Evolutionary conservation across 1,284 basidiomycete species (phyloP).

Genomic region (Malassezia brasiliensis): DNA sequence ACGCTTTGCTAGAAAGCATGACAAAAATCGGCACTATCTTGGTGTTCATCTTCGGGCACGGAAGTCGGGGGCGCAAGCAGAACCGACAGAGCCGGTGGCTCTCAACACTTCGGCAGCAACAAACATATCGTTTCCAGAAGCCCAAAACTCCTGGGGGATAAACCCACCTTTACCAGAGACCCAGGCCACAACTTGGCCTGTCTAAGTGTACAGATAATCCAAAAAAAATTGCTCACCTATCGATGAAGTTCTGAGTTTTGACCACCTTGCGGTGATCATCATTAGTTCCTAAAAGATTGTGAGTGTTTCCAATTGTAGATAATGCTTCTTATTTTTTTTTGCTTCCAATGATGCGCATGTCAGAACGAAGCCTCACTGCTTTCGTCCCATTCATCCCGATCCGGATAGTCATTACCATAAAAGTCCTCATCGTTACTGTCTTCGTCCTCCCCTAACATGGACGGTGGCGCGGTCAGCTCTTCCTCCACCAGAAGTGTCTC

Average conservation of each 20-base stretch:
- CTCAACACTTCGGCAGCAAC: no score
- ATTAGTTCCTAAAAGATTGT: no score
- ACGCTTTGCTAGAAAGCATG: constrained; percentile 17
- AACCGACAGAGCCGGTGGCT: no score
- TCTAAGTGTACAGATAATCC: background rate
- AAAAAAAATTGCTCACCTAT: no score
- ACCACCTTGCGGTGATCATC: no score
- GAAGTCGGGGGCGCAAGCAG: background rate
- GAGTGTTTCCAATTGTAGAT: no score
- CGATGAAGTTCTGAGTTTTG: no score
- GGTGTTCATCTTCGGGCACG: constrained; percentile 14
- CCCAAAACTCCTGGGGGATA: background rate
- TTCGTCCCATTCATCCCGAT: constrained; percentile 25
- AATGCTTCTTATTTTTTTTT: background rate
- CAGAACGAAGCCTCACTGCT: background rate
- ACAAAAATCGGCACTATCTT: constrained; percentile 16
- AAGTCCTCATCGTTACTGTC: constrained; percentile 47
- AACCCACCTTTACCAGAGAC: background rate
- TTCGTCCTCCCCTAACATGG: constrained; percentile 35
- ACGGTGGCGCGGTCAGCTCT: constrained; percentile 18
- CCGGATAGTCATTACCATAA: constrained; percentile 44
- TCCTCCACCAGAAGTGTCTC: constrained; percentile 18
- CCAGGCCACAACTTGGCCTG: background rate
- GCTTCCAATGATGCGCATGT: no score
- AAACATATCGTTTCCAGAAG: no score